Percentiles rank a stretch among this genome's conserved stretches.
These are phyloP conservation scores for Saturnispora dispora DNA, from an alignment of 805 yeast species.

Conservation along the genomic window DNA sequence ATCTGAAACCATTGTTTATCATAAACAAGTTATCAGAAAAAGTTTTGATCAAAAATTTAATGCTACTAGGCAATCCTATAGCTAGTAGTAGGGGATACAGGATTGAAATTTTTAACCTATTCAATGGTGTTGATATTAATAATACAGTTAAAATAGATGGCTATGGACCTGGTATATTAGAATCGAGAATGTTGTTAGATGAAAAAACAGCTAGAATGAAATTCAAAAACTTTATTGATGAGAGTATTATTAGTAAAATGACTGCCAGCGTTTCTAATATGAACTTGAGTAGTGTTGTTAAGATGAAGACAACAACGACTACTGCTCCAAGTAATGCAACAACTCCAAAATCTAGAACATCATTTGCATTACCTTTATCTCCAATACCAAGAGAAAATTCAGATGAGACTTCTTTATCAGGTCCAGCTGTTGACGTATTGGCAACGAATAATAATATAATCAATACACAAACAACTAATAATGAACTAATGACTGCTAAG, in stretches of 20 bases:
- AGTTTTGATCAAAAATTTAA: slow-evolving; percentile 21
- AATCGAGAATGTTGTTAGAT: slow-evolving; percentile 45
- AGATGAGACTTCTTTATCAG: neutral
- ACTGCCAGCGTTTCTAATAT: slow-evolving; percentile 30
- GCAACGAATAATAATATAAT: slow-evolving; percentile 3
- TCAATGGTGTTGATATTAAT: slow-evolving; percentile 43
- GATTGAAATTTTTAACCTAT: slow-evolving; percentile 45
- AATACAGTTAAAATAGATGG: slow-evolving; percentile 47
- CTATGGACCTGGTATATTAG: slow-evolving; percentile 53
- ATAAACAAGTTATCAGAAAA: slow-evolving; percentile 14
- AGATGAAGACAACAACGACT: slow-evolving; percentile 14
- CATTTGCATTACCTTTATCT: neutral
- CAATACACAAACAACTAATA: neutral
- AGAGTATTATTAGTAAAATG: slow-evolving; percentile 28
- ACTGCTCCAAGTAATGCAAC: slow-evolving; percentile 11
- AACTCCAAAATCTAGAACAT: slow-evolving; percentile 1
- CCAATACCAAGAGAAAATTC: neutral
- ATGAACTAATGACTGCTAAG: neutral
- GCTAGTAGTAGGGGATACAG: slow-evolving; percentile 35
- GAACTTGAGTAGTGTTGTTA: slow-evolving; percentile 23
- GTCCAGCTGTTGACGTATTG: slow-evolving; percentile 7
- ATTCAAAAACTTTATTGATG: slow-evolving; percentile 33
- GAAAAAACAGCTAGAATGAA: slow-evolving; percentile 37
- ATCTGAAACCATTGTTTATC: slow-evolving; percentile 34
- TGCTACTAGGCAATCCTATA: slow-evolving; percentile 32